phyloP scores from a whole-genome alignment of 1,284 basidiomycete species.

The Boletellus sp. region DNA sequence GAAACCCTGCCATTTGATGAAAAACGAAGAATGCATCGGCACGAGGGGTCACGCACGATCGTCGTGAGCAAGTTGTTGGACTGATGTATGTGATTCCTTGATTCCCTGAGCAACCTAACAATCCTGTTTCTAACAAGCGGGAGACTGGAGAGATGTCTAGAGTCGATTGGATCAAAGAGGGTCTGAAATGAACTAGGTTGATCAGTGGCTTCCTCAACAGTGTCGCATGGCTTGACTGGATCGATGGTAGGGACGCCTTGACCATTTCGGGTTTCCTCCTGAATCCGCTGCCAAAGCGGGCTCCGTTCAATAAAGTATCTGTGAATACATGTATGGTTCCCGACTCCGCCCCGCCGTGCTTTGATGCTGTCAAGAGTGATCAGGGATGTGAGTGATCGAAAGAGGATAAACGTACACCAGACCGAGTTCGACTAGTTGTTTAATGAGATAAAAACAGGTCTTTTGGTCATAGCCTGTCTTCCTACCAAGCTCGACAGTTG shows the following conservation, averaged over 20 bases:
- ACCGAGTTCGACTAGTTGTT: conserved; percentile 67
- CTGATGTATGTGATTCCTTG: conserved; percentile 62
- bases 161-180: conserved; percentile 69
- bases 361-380: conserved; percentile 51
- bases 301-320: conserved; percentile 74
- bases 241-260: conserved; percentile 24
- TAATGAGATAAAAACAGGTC: conserved; percentile 82
- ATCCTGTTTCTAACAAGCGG: conserved; percentile 64
- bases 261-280: conserved; percentile 50
- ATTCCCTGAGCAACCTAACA: conserved; percentile 63
- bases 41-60: conserved; percentile 47
- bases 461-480: conserved; percentile 86
- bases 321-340: conserved; percentile 72
- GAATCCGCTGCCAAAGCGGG: conserved; percentile 66
- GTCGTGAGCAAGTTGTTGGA: conserved; percentile 67
- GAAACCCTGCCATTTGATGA: conserved; percentile 54
- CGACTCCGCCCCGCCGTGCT: conserved; percentile 71
- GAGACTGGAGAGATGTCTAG: conserved; percentile 69
- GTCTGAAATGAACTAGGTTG: conserved; percentile 31
- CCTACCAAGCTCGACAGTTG: conserved; percentile 74
- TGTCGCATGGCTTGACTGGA: conserved; percentile 25
- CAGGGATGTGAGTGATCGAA: conserved; percentile 1
- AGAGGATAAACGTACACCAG: conserved; percentile 56
- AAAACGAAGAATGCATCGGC: neutral
- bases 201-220: conserved; percentile 28